Evolutionary conservation across 208 protist genomes (phyloP).

Genomic region (Leishmania turanica): DNA sequence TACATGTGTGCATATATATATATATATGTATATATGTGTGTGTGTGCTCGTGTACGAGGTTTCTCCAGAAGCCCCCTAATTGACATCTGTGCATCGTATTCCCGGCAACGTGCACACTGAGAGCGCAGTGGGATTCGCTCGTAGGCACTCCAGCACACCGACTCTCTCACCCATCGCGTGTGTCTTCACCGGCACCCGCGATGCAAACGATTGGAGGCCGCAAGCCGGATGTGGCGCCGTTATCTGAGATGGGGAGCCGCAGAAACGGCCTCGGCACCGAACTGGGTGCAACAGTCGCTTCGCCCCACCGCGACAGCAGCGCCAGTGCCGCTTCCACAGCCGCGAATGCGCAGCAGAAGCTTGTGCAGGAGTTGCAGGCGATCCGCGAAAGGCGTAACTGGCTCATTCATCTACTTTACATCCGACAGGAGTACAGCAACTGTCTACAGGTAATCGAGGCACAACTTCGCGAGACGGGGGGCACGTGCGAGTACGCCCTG

Average conservation of each 20-base stretch:
- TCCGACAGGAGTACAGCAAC: conserved; percentile 87
- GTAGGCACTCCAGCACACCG: background rate
- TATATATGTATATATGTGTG: background rate
- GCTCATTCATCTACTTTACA: conserved; percentile 94
- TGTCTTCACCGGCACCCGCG: background rate
- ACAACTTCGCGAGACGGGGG: conserved; percentile 78
- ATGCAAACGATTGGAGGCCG: background rate
- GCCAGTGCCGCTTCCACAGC: background rate
- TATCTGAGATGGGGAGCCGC: background rate
- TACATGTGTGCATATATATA: background rate
- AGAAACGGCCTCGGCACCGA: background rate
- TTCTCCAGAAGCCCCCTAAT: background rate
- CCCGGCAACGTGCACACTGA: background rate
- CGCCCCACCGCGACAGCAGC: background rate
- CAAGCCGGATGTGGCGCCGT: background rate
- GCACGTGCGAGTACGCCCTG: conserved; percentile 90
- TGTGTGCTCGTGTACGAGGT: background rate
- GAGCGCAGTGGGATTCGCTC: background rate
- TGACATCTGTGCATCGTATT: background rate
- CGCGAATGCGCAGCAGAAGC: conserved; percentile 11
- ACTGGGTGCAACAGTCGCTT: background rate
- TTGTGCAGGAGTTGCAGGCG: conserved; percentile 29
- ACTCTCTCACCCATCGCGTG: background rate
- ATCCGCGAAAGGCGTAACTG: conserved; percentile 92
- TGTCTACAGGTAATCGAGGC: conserved; percentile 91